Base-by-base conservation (phyloP, 2,329 filamentous ascomycete genomes). In the Paramyrothecium roridum region DNA sequence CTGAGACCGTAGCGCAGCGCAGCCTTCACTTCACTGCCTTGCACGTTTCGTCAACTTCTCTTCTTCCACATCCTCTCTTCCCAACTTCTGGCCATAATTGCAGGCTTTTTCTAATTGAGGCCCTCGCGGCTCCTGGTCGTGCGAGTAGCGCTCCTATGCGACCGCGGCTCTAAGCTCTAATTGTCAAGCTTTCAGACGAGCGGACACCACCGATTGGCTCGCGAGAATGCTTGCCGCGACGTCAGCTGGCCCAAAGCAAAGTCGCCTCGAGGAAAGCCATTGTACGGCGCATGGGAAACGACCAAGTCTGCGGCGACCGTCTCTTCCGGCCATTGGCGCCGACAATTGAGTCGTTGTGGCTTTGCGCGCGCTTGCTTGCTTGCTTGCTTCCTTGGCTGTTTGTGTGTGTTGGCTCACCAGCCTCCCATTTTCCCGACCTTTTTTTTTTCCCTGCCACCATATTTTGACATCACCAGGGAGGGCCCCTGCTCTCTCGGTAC, bases 391-490 rank as follows among this genome's bases (percentile, higher is more conserved):
- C 26, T 12, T 33, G 21, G 23, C 23, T 20, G 40, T 13, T 45
- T n/a, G 40, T 20, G 17, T 20, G 17, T n/a, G 16, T 13, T 45
- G 16, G 13, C 13, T 21, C 49, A 53, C 61, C 59, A 59, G 61
- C 63, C 64, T 60, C 58, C 55, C 57, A 50, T 50, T 58, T 60
- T 60, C 50, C 56, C 57, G 53, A 22, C 57, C 37, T 43, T 43
- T 56, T 58, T 30, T 30, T 56, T 62, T n/a, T 56, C 54, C 58
- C 61, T 63, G 66, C 66, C 66, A 68, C 66, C 66, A 49, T 56
- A 61, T 68, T 68, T 68, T 60, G 65, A 63, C 65, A 64, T 64
- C 61, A 67, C 66, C 63, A 61, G 64, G 59, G 56, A 61, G 64
- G 59, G 56, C 56, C 52, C 59, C 60, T 55, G 53, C 45, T 26